Base-by-base conservation (phyloP, 2,329 filamentous ascomycete species). In the Claviceps fusiformis region DNA sequence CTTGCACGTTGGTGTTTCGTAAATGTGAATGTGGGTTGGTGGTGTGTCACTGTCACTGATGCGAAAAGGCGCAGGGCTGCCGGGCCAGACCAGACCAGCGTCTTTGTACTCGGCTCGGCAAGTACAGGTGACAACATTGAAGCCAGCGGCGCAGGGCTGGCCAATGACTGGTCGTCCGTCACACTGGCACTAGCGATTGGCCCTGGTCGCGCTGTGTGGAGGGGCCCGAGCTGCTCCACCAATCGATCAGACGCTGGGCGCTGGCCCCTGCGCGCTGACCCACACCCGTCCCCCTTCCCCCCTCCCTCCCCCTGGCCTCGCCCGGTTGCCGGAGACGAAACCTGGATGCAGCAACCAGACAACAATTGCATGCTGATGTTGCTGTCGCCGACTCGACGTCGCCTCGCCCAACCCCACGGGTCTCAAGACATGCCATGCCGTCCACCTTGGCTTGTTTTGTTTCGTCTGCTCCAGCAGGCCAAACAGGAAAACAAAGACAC, bases 351-450 rank as follows among this genome's bases (percentile, higher is more conserved):
- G n/a, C n/a, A n/a, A n/a, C n/a, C n/a, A n/a, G n/a, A n/a, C n/a
- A n/a, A n/a, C n/a, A n/a, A n/a, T n/a, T n/a, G n/a, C n/a, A n/a
- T n/a, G n/a, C n/a, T n/a, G n/a, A n/a, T n/a, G n/a, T 37, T 37
- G 5, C 35, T 37, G 7, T 11, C 10, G 35, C 35, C 31, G 31
- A 5, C 31, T 33, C 5, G 31, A 5, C 31, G 31, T 11, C 35
- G 35, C 35, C 35, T 9, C 7, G 35, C 51, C 29, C 50, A 46
- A 54, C 43, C 33, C 52, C 49, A 45, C 52, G 31, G 48, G 19
- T 19, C 52, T 27, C 27, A 44, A 41, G 54, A 54, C 52, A 54
- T 37, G 50, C 33, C n/a, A n/a, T n/a, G n/a, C 52, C 57, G 51
- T 41, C 50, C 50, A 48, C 24, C 7, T 52, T 52, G 31, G 44